Base-by-base conservation (phyloP, 2,329 filamentous ascomycete genomes). In the Alternaria atra region DNA sequence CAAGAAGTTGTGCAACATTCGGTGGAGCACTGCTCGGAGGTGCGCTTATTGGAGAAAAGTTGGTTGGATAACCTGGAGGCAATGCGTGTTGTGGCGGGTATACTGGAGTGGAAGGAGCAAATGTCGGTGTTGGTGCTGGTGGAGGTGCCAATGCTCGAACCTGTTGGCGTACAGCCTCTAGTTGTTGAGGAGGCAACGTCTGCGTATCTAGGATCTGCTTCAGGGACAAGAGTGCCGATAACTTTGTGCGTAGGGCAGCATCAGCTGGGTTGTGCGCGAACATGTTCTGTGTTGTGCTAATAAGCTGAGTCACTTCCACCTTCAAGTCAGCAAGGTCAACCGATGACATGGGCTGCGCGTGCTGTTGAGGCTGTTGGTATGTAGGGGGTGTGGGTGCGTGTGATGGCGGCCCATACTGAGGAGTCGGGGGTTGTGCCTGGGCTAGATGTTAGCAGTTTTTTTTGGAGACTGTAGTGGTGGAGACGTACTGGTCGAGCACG, bases 211-310 rank as follows among this genome's bases (percentile, higher is more conserved):
- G 83, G 68, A 94, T 87, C 69, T 85, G 88, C 82, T 97, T 92
- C 66, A 98, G 86, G 79, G 95, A 92, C 80, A 94, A 83, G 70
- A 97, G 87, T 65, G 93, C 93, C 81, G 92, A 91, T 74, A 97
- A 83, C 80, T 91, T 92, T 74, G 88, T 90, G 77, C 92, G 90
- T 76, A 92, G 85, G 80, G 88, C 87, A 80, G 85, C 81, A 83
- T 97, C 91, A 83, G 90, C 87, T 62, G 91, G 90, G 77, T 89
- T 92, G 67, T 87, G 87, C 67, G 90, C 89, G 81, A 92, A 91
- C 73, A 93, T 90, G 68, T 85, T 84, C 81, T 90, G 90, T 67
- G 90, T 89, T 69, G 87, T 87, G 73, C 85, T 80, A 77, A 97
- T 92, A 71, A 97, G 84, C 73, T 87, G 88, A 72, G 91, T 88